These are phyloP conservation scores for Coemansia sp. DNA, from an alignment of 192 early-diverging fungal genomes.

Conservation along the genomic window DNA sequence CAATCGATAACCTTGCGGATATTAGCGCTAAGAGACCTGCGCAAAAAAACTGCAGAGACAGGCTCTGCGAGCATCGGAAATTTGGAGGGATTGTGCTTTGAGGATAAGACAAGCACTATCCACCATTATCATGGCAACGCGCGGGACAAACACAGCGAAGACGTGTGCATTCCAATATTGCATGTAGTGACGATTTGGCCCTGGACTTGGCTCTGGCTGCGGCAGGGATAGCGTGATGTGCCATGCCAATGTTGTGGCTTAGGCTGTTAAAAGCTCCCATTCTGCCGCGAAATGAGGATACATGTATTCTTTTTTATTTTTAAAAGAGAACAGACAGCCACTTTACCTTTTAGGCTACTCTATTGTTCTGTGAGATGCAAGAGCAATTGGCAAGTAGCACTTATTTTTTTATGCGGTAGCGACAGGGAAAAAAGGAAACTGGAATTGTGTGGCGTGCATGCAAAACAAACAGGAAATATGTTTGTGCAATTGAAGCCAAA, in stretches of 20 bases:
- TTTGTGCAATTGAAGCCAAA: background rate
- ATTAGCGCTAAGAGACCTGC: background rate
- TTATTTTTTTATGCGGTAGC: background rate
- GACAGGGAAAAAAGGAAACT: background rate
- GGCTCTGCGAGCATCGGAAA: too few species aligned
- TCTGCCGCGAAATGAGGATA: background rate
- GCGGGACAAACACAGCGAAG: background rate
- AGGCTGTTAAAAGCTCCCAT: background rate
- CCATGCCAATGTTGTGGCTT: background rate
- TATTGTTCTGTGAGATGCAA: background rate
- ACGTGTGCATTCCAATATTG: background rate
- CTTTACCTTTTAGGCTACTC: conserved; percentile 2
- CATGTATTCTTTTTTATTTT: background rate
- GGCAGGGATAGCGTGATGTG: background rate
- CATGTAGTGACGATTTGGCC: background rate
- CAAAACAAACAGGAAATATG: background rate
- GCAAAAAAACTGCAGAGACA: background rate
- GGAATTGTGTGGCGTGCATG: background rate
- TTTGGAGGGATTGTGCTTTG: background rate
- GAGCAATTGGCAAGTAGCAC: background rate
- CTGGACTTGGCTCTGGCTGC: background rate
- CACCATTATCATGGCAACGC: background rate
- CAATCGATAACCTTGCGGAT: background rate
- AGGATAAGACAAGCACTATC: background rate
- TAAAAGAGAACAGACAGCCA: background rate